Conservation (phyloP, 306 rosid genomes). For the Fagus crenata region DNA sequence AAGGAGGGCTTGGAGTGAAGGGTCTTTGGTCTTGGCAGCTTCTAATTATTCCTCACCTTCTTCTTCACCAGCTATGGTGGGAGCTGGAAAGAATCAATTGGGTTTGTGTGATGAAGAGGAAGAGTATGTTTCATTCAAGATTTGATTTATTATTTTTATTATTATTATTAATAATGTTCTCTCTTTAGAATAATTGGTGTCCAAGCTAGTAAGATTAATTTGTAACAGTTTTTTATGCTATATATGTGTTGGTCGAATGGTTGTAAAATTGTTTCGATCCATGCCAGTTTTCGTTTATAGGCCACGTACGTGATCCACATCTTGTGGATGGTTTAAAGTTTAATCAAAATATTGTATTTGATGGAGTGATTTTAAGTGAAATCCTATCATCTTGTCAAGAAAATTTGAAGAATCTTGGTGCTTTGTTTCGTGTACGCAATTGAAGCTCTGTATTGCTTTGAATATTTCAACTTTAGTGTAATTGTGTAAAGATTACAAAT, state of each 20-base stretch:
- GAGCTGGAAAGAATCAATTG: neutral
- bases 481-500: no score
- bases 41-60: slow-evolving; percentile 29
- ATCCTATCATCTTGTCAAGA: neutral
- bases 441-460: neutral
- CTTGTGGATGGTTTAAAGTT: neutral
- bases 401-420: neutral
- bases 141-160: slow-evolving; percentile 4
- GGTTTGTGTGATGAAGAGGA: slow-evolving; percentile 16
- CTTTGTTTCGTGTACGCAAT: neutral
- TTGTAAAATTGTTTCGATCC: neutral
- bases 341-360: neutral
- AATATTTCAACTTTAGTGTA: no score
- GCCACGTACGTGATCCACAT: neutral
- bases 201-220: neutral
- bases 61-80: slow-evolving; percentile 7
- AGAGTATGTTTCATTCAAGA: slow-evolving; percentile 23
- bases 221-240: neutral
- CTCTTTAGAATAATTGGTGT: neutral
- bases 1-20: slow-evolving; percentile 49
- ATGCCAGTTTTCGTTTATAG: neutral
- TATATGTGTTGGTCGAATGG: neutral
- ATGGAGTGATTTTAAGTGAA: neutral
- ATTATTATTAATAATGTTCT: neutral
- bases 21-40: slow-evolving; percentile 25